A percentile compares a stretch with the other conserved stretches of the same genome.
Conservation (phyloP, 192 early-diverging fungal species). For the Coemansia sp. region DNA sequence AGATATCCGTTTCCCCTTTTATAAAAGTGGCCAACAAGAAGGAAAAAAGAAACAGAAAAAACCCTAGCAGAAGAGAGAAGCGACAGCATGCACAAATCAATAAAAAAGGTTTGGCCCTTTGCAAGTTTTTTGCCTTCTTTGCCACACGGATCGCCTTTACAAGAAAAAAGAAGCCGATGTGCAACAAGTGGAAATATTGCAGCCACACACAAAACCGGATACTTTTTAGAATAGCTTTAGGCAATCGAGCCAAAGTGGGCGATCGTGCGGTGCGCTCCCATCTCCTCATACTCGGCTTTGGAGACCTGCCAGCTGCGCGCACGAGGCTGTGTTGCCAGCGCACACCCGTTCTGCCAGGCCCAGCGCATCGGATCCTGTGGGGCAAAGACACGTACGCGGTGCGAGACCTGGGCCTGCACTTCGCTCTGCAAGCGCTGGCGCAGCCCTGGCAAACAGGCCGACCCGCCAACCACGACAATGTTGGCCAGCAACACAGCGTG, state of each 20-base stretch:
- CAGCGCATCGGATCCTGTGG: conserved; percentile 9
- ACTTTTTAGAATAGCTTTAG: conserved; percentile 5
- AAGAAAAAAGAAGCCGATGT: background rate
- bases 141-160: background rate
- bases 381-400: conserved; percentile 11
- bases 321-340: conserved; percentile 7
- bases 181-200: conserved; percentile 1
- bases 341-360: conserved; percentile 30
- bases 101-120: background rate
- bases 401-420: conserved; percentile 85
- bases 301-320: conserved; percentile 19
- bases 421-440: conserved; percentile 91
- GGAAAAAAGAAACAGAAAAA: conserved; percentile 6
- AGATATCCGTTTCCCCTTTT: too few relatives aligned
- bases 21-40: background rate
- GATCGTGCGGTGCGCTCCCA: conserved; percentile 26
- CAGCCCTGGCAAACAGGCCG: conserved; percentile 90
- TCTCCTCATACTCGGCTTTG: conserved; percentile 31
- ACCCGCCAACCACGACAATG: conserved; percentile 90
- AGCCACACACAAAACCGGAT: too few relatives aligned
- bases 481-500: conserved; percentile 88
- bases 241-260: conserved; percentile 23
- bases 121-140: too few relatives aligned
- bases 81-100: background rate
- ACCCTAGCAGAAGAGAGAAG: background rate